Conservation (phyloP, 345 rosid species). For the Boechera retrofracta region DNA sequence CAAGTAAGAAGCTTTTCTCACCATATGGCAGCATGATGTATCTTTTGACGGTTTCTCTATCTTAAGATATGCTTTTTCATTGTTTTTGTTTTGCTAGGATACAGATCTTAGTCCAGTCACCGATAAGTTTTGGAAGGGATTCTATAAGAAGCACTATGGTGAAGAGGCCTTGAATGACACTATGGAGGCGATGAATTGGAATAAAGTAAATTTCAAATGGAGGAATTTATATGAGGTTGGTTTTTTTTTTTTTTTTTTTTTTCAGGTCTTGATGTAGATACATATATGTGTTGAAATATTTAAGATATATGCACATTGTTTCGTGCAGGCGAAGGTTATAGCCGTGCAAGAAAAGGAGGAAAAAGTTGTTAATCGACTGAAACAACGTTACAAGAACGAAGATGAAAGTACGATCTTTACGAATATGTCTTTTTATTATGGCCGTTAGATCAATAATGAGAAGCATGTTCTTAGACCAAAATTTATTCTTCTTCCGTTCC, state of each 20-base stretch:
- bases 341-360: slow-evolving; percentile 55
- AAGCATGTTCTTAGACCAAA: slow-evolving; percentile 10
- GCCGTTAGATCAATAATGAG: background rate
- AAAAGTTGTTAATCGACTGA: slow-evolving; percentile 55
- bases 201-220: slow-evolving; percentile 67
- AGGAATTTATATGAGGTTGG: slow-evolving; percentile 67
- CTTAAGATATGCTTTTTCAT: slow-evolving; percentile 12
- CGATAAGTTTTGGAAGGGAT: slow-evolving; percentile 75
- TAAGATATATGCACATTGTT: slow-evolving; percentile 19
- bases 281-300: background rate
- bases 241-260: slow-evolving; percentile 12
- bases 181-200: slow-evolving; percentile 63
- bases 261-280: slow-evolving; percentile 6
- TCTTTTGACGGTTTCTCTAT: background rate
- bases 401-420: slow-evolving; percentile 63
- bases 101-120: slow-evolving; percentile 86
- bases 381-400: slow-evolving; percentile 68
- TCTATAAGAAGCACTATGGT: slow-evolving; percentile 69
- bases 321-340: slow-evolving; percentile 66
- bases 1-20: slow-evolving; percentile 48
- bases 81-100: slow-evolving; percentile 52
- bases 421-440: slow-evolving; percentile 12
- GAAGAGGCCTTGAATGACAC: slow-evolving; percentile 44
- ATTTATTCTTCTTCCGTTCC: slow-evolving; percentile 24
- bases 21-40: background rate